A percentile compares a stretch with the other conserved stretches of the same genome.
Conservation (phyloP, 2,329 filamentous ascomycete genomes). For the Harringtonia aguacate region DNA sequence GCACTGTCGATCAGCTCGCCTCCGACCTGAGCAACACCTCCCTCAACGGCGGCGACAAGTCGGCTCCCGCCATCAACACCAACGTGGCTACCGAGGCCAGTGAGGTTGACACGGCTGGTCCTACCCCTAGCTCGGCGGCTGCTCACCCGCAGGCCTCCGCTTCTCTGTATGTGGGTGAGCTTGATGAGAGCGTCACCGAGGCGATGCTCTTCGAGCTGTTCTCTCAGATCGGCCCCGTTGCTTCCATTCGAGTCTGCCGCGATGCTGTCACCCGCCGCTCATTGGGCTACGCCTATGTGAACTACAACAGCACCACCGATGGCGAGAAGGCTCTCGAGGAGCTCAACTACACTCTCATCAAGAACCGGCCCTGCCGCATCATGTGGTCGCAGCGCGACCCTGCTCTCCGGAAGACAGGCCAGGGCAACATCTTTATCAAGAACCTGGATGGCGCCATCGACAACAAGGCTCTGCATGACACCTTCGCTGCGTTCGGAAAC, state of each 20-base stretch:
- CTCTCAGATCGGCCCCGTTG: constrained; percentile 97
- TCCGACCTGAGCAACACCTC: constrained; percentile 63
- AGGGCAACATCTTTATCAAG: constrained; percentile 99
- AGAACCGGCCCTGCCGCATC: constrained; percentile 97
- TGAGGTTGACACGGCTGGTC: constrained; percentile 52
- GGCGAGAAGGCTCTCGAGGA: constrained; percentile 98
- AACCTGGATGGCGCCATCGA: constrained; percentile 97
- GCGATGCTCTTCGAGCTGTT: constrained; percentile 99
- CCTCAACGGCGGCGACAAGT: constrained; percentile 56
- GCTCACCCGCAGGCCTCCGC: constrained; percentile 83
- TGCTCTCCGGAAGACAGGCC: constrained; percentile 95
- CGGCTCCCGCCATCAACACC: constrained; percentile 64
- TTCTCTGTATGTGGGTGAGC: constrained; percentile 97
- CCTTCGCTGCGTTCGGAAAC: constrained; percentile 97
- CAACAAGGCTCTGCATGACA: constrained; percentile 99
- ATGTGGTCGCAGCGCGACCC: constrained; percentile 99
- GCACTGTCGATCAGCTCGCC: constrained; percentile 70
- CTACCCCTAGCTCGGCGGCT: constrained; percentile 63
- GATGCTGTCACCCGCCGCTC: constrained; percentile 97
- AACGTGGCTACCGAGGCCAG: constrained; percentile 46
- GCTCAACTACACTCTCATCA: constrained; percentile 99
- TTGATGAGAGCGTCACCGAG: constrained; percentile 95
- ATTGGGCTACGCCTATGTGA: constrained; percentile 98
- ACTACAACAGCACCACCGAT: constrained; percentile 96
- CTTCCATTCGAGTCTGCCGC: constrained; percentile 98